A percentile compares a stretch with the other conserved stretches of the same genome.
These are phyloP conservation scores for Protomyces lactucae-debilis DNA, from an alignment of 1,139 yeast genomes.

Conservation along the genomic window DNA sequence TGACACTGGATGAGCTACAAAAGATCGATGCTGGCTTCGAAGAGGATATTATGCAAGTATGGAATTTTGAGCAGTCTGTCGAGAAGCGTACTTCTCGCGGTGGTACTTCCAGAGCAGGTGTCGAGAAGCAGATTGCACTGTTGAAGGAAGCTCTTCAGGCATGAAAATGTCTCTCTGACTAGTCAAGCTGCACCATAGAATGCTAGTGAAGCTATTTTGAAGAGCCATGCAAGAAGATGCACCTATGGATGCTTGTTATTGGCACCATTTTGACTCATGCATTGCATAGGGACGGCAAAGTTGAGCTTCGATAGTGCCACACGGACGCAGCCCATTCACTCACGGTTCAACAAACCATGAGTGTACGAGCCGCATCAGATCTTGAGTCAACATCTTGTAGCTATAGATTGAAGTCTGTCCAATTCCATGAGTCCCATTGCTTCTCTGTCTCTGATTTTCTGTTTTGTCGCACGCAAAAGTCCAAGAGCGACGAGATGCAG, in stretches of 20 bases:
- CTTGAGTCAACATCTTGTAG: not conserved
- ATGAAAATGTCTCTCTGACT: not conserved
- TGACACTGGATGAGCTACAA: conserved; percentile 71
- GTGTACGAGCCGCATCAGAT: not conserved
- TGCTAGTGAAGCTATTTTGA: not conserved
- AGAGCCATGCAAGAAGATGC: not conserved
- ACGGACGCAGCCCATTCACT: not conserved
- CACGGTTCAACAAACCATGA: not conserved
- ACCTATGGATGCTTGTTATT: not conserved
- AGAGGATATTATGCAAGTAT: conserved; percentile 73
- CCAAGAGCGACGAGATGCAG: too few relatives aligned
- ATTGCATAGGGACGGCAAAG: not conserved
- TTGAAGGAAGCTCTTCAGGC: conserved; percentile 34
- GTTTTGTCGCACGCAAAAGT: too few relatives aligned
- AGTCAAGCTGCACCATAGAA: not conserved
- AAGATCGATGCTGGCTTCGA: conserved; percentile 73
- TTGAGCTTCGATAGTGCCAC: conserved; percentile 1
- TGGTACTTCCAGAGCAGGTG: conserved; percentile 93
- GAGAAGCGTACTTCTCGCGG: conserved; percentile 96
- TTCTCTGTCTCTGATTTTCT: too few relatives aligned
- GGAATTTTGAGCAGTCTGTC: conserved; percentile 87
- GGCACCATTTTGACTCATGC: conserved; percentile 1
- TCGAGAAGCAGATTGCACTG: conserved; percentile 59
- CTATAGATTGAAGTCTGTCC: not conserved
- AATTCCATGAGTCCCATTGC: too few relatives aligned